Evolutionary conservation across 768 basidiomycete genomes (phyloP).

Genomic region (Mycena olivaceomarginata): DNA sequence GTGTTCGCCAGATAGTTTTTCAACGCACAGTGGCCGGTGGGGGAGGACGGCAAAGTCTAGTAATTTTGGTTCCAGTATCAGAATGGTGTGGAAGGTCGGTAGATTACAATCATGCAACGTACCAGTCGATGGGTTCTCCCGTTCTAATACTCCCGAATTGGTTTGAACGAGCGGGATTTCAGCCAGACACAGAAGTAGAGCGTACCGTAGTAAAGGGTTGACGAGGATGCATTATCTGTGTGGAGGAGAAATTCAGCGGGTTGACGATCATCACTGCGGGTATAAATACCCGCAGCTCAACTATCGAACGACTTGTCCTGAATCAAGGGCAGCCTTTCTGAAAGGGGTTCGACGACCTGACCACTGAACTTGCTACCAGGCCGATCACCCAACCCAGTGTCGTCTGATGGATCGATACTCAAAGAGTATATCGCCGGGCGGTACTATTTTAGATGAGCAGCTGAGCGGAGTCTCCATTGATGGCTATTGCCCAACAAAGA

Average conservation of each 20-base stretch:
- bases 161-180: not conserved
- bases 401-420: not conserved
- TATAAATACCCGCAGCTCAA: not conserved
- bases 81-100: constrained; percentile 2
- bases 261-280: not conserved
- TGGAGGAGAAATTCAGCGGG: not conserved
- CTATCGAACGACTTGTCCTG: not conserved
- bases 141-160: not conserved
- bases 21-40: constrained; percentile 7
- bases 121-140: not conserved
- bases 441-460: not conserved
- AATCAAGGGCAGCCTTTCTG: not conserved
- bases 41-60: constrained; percentile 9
- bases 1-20: too few species aligned
- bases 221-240: constrained; percentile 10
- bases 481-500: not conserved
- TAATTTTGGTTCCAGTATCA: constrained; percentile 23
- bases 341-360: not conserved
- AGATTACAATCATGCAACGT: not conserved
- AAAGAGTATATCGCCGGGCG: not conserved
- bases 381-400: not conserved
- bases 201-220: not conserved
- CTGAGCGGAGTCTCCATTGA: not conserved
- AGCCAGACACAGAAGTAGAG: not conserved
- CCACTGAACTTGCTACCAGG: not conserved